Conservation (phyloP, 2,329 filamentous ascomycete genomes). For the Aspergillus transmontanensis region DNA sequence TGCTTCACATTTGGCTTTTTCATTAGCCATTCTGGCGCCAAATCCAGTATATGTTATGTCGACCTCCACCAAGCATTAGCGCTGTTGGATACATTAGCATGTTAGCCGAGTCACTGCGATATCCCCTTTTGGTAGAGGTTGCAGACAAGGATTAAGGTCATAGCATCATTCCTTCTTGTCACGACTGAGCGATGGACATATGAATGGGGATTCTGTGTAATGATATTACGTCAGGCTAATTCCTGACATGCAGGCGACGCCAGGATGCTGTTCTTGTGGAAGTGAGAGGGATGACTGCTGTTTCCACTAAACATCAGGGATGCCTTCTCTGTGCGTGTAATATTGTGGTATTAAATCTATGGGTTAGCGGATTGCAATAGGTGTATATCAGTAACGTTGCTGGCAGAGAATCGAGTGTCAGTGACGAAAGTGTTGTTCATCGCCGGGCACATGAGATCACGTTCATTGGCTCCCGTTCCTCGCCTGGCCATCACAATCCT, state of each 20-base stretch:
- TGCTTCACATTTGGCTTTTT: constrained; percentile 2
- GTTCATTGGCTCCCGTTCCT: constrained; percentile 2
- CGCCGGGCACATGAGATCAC: neutral
- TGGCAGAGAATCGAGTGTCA: neutral
- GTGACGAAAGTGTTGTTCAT: neutral
- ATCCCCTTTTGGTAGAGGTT: neutral
- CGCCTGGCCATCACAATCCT: neutral
- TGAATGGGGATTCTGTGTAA: constrained; percentile 1
- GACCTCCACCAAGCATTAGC: constrained; percentile 9
- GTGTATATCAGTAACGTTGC: neutral
- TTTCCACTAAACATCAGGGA: neutral
- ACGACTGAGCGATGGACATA: neutral
- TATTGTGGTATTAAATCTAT: neutral
- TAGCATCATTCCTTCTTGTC: neutral
- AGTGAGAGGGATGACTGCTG: constrained; percentile 5
- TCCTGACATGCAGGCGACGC: constrained; percentile 21
- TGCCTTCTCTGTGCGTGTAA: neutral
- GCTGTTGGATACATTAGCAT: neutral
- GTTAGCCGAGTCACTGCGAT: neutral
- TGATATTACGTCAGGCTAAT: constrained; percentile 14
- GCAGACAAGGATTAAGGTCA: neutral
- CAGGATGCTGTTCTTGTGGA: constrained; percentile 15
- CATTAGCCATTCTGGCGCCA: neutral
- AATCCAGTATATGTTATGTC: constrained; percentile 2
- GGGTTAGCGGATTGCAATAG: neutral